Evolutionary conservation across 345 rosid species (phyloP).

Genomic region (Crucihimalaya himalaica): DNA sequence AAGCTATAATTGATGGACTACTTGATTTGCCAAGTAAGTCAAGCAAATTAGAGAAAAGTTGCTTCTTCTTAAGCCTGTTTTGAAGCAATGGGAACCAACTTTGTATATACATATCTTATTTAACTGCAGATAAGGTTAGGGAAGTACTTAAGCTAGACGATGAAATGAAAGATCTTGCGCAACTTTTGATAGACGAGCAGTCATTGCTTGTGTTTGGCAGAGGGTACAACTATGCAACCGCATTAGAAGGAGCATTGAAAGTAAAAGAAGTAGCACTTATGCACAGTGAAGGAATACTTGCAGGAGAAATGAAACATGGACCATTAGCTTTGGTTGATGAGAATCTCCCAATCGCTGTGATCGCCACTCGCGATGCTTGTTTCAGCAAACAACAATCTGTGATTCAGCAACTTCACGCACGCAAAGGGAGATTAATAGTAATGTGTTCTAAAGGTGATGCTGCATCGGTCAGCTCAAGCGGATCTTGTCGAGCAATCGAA

Average conservation of each 20-base stretch:
- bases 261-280: slow-evolving; percentile 96
- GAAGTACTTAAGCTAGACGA: slow-evolving; percentile 84
- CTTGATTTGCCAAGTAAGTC: slow-evolving; percentile 83
- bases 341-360: slow-evolving; percentile 76
- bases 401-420: slow-evolving; percentile 93
- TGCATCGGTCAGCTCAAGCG: slow-evolving; percentile 71
- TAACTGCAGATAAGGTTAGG: slow-evolving; percentile 67
- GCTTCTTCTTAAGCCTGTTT: not conserved
- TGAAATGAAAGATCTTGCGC: slow-evolving; percentile 86
- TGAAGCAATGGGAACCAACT: not conserved
- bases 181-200: slow-evolving; percentile 71
- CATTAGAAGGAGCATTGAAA: slow-evolving; percentile 90
- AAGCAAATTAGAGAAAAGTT: not conserved
- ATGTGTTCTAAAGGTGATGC: slow-evolving; percentile 85
- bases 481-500: slow-evolving; percentile 73
- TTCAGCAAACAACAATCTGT: slow-evolving; percentile 95
- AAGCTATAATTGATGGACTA: slow-evolving; percentile 90
- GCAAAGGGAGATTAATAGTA: slow-evolving; percentile 81
- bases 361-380: slow-evolving; percentile 89
- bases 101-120: not conserved
- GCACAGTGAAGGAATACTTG: slow-evolving; percentile 98
- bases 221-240: slow-evolving; percentile 90
- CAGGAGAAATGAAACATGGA: slow-evolving; percentile 99
- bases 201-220: slow-evolving; percentile 92
- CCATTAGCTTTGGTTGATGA: slow-evolving; percentile 96